Base-by-base conservation (phyloP, 805 yeast species). In the Spathaspora sp. region DNA sequence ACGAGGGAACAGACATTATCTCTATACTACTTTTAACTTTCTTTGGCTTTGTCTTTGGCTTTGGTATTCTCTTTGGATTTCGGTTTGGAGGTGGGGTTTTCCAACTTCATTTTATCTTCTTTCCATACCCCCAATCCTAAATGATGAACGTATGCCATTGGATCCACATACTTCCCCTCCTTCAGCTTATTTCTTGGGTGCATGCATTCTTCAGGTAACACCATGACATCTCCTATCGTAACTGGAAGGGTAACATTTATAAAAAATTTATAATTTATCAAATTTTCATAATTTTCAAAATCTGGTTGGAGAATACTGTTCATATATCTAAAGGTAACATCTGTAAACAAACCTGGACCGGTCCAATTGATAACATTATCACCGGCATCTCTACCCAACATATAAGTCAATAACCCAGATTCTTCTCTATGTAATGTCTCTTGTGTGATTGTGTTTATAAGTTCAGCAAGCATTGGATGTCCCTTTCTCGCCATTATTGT, bases 291-390 rank as follows among this genome's bases (percentile, higher is more conserved):
- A 9, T 46, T 44, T 32, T 55, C 51, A 51, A 57, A 58, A 47
- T 61, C 62, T 1, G 67, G 52, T 53, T 69, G 75, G 45, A 71
- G 52, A 14, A 70, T 61, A 48, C 65, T 66, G 57, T 74, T 75
- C 70, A 65, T 73, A 66, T 93, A 90, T 44, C 79, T 82, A 67
- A 93, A 90, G 19, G 93, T 76, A 8, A 81, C 70, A 65, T 94
- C 98, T 0, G 99, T 93, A 83, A 92, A 94, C 19, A 89, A 81
- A 1, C 96, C 98, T 0, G 98, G 97, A 0, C 99, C 99, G 0
- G 98, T 90, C 97, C 97, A 89, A 62, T 86, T 80, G 96, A 90
- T 23, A 6, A 23, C 26, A 6, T 23, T 23, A 23, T 23, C 26
- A 23, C 26, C 26, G 3, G 26, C 3, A 23, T 23, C 26, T 23